phyloP scores from a whole-genome alignment of 768 basidiomycete species.

The Hirschioporus abietinus region DNA sequence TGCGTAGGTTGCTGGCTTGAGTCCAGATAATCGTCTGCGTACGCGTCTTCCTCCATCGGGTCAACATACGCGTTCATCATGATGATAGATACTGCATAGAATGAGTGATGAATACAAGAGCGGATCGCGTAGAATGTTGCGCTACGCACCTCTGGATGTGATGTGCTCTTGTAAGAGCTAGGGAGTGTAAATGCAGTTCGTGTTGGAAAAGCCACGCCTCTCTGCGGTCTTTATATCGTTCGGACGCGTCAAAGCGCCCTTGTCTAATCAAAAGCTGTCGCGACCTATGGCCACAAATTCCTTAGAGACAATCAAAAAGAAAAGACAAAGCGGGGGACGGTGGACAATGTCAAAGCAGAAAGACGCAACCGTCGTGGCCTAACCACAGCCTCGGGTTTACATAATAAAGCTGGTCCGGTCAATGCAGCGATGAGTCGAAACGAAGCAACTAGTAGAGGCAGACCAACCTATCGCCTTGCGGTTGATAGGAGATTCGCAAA shows the following conservation, averaged over 20 bases:
- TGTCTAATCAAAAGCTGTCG: background rate
- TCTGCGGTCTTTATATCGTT: background rate
- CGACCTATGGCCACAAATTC: background rate
- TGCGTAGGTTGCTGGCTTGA: constrained; percentile 36
- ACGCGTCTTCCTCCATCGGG: constrained; percentile 2
- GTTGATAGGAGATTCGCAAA: too few species aligned
- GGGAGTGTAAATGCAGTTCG: background rate
- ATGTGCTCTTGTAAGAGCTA: background rate
- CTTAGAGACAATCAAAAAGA: background rate
- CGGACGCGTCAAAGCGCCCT: background rate
- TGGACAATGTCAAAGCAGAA: background rate
- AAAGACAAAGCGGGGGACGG: background rate
- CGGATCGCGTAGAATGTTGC: background rate
- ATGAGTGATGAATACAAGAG: background rate
- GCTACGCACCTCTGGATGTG: background rate
- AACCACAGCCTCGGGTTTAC: background rate
- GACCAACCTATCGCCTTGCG: too few species aligned
- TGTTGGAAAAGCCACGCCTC: background rate
- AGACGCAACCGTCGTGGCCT: background rate
- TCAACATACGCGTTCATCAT: background rate
- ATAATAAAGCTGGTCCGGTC: background rate
- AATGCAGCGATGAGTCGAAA: too few species aligned
- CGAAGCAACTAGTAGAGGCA: too few species aligned
- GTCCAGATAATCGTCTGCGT: background rate
- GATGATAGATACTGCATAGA: background rate